Percentiles rank a stretch among this genome's conserved stretches.
Conservation (phyloP, 2,329 filamentous ascomycete species). For the Fusarium continuum region DNA sequence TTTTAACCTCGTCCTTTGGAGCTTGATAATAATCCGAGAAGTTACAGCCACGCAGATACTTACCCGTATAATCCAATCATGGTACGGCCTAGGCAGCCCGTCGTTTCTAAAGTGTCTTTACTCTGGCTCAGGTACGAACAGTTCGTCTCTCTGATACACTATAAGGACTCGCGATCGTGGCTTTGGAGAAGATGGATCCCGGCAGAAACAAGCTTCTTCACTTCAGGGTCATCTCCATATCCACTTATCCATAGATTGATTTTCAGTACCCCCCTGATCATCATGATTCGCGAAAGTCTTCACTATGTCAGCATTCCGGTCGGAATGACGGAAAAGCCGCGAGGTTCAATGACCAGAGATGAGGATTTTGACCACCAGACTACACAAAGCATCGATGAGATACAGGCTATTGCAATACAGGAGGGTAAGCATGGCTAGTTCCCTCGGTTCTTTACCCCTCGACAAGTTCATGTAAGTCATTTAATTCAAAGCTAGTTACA, state of each 20-base stretch:
- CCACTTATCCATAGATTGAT: background rate
- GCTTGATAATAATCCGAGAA: background rate
- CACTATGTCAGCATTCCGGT: slow-evolving; percentile 6
- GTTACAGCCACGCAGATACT: slow-evolving; percentile 15
- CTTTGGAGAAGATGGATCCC: background rate
- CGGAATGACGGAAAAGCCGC: slow-evolving; percentile 12
- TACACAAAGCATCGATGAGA: slow-evolving; percentile 13
- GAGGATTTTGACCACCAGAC: background rate
- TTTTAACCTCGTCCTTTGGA: background rate
- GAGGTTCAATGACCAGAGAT: slow-evolving; percentile 19
- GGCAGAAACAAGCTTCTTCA: background rate
- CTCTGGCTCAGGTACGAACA: background rate
- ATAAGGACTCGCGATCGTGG: slow-evolving; percentile 6
- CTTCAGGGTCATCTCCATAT: background rate
- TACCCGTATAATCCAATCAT: slow-evolving; percentile 25
- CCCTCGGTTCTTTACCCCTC: slow-evolving; percentile 33
- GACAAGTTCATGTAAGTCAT: slow-evolving; percentile 31
- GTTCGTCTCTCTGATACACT: background rate
- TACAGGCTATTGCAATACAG: slow-evolving; percentile 7
- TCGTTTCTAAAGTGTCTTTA: no score
- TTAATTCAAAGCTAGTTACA: background rate
- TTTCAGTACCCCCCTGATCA: background rate
- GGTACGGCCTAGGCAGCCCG: background rate
- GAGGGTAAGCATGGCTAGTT: slow-evolving; percentile 28
- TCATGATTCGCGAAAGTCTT: slow-evolving; percentile 15